These are phyloP conservation scores for Camellia sinensis DNA, from an alignment of 148 eudicot species.

Conservation along the genomic window DNA sequence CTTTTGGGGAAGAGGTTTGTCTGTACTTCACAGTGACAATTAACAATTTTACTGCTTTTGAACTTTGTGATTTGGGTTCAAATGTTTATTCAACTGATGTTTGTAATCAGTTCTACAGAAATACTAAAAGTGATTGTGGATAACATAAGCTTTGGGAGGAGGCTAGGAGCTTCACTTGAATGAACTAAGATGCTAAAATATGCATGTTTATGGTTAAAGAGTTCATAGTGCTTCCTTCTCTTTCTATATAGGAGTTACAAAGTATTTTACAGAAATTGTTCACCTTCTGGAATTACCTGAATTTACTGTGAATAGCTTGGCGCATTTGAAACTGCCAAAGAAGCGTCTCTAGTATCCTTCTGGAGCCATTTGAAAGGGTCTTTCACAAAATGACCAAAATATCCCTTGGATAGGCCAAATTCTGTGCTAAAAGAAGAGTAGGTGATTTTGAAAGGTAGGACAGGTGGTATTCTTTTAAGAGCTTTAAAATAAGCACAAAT, in stretches of 20 bases:
- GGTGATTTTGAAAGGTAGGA: too few relatives aligned
- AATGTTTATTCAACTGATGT: not conserved
- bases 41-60: conserved; percentile 7
- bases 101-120: not conserved
- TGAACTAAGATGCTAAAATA: not conserved
- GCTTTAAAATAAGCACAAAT: too few relatives aligned
- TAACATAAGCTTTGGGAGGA: not conserved
- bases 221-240: not conserved
- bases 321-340: too few relatives aligned
- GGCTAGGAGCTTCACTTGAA: conserved; percentile 8
- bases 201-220: not conserved
- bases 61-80: conserved; percentile 1
- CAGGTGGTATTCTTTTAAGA: too few relatives aligned
- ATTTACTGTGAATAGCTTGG: too few relatives aligned
- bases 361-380: too few relatives aligned
- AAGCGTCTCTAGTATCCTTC: too few relatives aligned
- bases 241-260: not conserved
- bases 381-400: too few relatives aligned
- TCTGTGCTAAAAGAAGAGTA: too few relatives aligned
- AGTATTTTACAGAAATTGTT: too few relatives aligned
- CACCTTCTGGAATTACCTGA: too few relatives aligned
- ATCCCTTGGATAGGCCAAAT: too few relatives aligned
- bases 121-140: not conserved
- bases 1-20: conserved; percentile 84
- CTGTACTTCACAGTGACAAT: not conserved